Evolutionary conservation across 2,329 filamentous ascomycete genomes (phyloP).

Genomic region (Exophiala aquamarina): DNA sequence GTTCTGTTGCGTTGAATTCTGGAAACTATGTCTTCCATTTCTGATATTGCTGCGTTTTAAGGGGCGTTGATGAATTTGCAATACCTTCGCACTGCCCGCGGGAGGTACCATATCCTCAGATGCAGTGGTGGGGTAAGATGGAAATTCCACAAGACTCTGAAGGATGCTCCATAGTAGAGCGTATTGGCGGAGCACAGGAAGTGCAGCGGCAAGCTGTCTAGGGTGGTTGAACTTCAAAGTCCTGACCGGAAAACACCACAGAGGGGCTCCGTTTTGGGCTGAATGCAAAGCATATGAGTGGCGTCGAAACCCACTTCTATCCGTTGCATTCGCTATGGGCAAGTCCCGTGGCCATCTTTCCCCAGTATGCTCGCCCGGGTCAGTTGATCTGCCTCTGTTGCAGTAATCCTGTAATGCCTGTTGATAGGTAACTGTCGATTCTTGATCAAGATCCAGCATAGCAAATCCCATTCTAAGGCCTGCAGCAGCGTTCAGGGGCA

Average conservation of each 20-base stretch:
- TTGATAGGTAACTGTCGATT: slow-evolving; percentile 27
- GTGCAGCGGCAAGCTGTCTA: slow-evolving; percentile 43
- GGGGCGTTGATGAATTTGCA: slow-evolving; percentile 24
- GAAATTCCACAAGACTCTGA: slow-evolving; percentile 34
- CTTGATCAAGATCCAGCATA: slow-evolving; percentile 35
- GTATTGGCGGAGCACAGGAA: slow-evolving; percentile 48
- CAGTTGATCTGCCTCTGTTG: slow-evolving; percentile 4
- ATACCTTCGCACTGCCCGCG: slow-evolving; percentile 22
- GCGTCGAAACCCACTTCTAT: slow-evolving; percentile 32
- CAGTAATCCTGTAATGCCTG: slow-evolving; percentile 14
- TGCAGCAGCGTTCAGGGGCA: slow-evolving; percentile 42
- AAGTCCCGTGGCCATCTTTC: slow-evolving; percentile 37
- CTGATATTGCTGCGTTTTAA: slow-evolving; percentile 42
- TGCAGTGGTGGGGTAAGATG: slow-evolving; percentile 20
- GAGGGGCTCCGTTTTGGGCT: slow-evolving; percentile 33
- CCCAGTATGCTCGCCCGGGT: slow-evolving; percentile 30
- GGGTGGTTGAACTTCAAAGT: slow-evolving; percentile 47
- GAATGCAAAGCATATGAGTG: slow-evolving; percentile 46
- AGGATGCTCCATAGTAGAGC: slow-evolving; percentile 42
- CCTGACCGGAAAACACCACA: slow-evolving; percentile 32
- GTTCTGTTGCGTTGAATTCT: slow-evolving; percentile 47
- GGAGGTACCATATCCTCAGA: too few relatives aligned
- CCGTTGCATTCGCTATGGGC: slow-evolving; percentile 33
- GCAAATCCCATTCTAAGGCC: slow-evolving; percentile 41
- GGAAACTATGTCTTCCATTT: slow-evolving; percentile 52